Base-by-base conservation (phyloP, 257 asterid genomes). In the Paraleonurus japonicus region DNA sequence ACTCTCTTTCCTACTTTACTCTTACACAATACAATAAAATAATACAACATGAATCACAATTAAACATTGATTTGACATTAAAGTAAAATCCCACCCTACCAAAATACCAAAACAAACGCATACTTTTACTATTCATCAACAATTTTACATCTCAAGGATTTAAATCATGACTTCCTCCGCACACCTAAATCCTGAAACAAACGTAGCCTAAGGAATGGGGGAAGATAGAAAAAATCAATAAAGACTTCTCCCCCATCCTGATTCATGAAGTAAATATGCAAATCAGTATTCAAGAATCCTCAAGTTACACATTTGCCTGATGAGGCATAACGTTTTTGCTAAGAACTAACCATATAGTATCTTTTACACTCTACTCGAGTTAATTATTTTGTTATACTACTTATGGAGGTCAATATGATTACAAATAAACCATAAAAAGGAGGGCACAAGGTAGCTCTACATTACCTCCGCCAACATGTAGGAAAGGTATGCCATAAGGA, bases 381-480 rank as follows among this genome's bases (percentile, higher is more conserved):
- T 19, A 48, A 30, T 28, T 23, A n/a, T 22, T n/a, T 76, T 59
- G 35, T 24, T 57, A 45, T 61, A 51, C 50, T 20, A n/a, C 4
- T 30, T 23, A 59, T 27, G 54, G 16, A 67, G 55, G 41, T 32
- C 30, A 39, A 62, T 9, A 54, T 45, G n/a, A 62, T 26, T 20
- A 73, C 35, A 61, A 63, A 47, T 27, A 12, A 54, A 55, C 3
- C 15, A 64, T 17, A 43, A 20, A 43, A 16, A 28, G 17, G 35
- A 58, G 30, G 37, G 60, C 24, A 23, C 4, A 60, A 61, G 57
- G 27, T 39, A 58, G 53, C 63, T 27, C 58, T 33, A 45, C 47
- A 59, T 75, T 89, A 94, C 98, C 97, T 94, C 98, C 2, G 98
- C 98, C 85, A 89, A 71, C 92, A 88, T 91, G 90, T 94, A 94